Conservation (phyloP, 139 green algal genomes). For the Chlorella sp. region DNA sequence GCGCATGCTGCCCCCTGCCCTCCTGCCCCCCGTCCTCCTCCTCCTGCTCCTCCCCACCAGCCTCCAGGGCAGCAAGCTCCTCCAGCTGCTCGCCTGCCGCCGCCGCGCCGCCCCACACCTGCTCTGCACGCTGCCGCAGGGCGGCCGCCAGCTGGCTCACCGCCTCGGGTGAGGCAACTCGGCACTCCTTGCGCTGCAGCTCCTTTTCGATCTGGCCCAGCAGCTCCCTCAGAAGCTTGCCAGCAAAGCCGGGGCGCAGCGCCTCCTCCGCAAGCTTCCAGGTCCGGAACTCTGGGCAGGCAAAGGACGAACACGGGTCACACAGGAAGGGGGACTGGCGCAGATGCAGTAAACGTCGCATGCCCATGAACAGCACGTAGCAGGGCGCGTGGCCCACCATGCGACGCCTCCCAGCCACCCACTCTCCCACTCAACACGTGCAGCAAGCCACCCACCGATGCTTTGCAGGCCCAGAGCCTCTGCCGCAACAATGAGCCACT, state of each 20-base stretch:
- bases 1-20: not conserved
- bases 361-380: not conserved
- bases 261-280: slow-evolving; percentile 20
- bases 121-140: not conserved
- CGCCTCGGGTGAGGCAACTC: not conserved
- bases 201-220: not conserved
- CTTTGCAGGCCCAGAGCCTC: not conserved
- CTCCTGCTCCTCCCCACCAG: not conserved
- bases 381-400: not conserved
- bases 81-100: slow-evolving; percentile 4
- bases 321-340: not conserved
- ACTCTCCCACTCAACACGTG: not conserved
- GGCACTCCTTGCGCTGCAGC: not conserved
- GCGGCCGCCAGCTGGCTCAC: not conserved
- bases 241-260: not conserved
- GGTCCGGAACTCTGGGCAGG: slow-evolving; percentile 1
- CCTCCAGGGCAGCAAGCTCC: not conserved
- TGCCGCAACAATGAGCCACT: slow-evolving; percentile 13
- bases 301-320: not conserved
- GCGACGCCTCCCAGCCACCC: too few species aligned
- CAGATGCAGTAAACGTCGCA: too few species aligned
- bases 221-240: not conserved
- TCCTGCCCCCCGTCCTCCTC: not conserved
- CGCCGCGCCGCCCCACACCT: not conserved
- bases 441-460: not conserved